These are phyloP conservation scores for Coemansia asiatica DNA, from an alignment of 192 early-diverging fungal species.

Conservation along the genomic window DNA sequence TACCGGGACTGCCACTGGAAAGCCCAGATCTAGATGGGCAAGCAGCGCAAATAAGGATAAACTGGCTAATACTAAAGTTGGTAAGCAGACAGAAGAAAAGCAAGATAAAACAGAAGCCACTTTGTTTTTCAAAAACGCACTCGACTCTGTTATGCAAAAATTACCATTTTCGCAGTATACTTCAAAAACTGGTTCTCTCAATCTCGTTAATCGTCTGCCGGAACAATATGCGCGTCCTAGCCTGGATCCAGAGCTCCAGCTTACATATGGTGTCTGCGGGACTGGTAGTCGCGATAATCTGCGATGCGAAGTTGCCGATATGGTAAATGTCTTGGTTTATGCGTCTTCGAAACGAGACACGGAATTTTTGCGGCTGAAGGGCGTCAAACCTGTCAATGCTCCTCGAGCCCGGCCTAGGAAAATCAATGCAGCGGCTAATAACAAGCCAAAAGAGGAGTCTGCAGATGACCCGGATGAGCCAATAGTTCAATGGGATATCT, in stretches of 20 bases:
- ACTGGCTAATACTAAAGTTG: neutral
- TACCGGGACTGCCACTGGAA: too few species aligned
- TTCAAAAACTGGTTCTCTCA: slow-evolving; percentile 52
- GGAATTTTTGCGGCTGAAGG: neutral
- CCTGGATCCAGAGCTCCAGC: slow-evolving; percentile 68
- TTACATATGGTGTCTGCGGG: slow-evolving; percentile 55
- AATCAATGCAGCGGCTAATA: neutral
- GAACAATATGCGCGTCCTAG: slow-evolving; percentile 56
- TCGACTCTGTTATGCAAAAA: neutral
- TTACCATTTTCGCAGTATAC: slow-evolving; percentile 60
- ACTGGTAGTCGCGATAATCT: slow-evolving; percentile 63
- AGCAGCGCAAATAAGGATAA: neutral
- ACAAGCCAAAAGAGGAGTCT: neutral
- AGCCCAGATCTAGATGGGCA: too few species aligned
- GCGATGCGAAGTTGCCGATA: slow-evolving; percentile 70
- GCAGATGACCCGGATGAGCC: neutral
- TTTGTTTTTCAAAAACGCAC: neutral
- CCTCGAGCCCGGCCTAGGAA: neutral
- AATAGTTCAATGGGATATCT: slow-evolving; percentile 68
- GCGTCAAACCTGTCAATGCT: neutral
- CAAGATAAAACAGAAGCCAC: neutral
- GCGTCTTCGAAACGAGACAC: slow-evolving; percentile 12
- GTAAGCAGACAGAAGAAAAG: neutral
- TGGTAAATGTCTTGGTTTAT: slow-evolving; percentile 68
- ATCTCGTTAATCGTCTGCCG: slow-evolving; percentile 62